Evolutionary conservation across 176 grass and related monocot species (phyloP), one percentile per base, ranked within the genome.

Genomic region (Lolium perenne): DNA sequence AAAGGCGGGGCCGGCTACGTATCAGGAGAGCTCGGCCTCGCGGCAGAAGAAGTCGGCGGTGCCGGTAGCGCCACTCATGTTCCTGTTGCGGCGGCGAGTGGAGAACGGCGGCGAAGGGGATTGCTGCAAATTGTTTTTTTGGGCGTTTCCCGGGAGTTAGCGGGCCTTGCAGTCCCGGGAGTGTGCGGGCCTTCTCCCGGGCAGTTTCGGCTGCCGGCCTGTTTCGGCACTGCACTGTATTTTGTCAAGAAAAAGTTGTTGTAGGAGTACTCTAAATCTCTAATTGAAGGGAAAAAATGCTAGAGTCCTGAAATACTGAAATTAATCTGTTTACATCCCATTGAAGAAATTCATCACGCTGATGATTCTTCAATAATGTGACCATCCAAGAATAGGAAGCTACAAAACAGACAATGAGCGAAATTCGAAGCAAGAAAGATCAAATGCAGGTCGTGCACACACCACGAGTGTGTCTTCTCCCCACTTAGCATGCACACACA

Each of bases 1-100:
- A 64, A 93, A 93, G 1, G 91, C 88, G 1, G 93, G 91, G 56
- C 84, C 84, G 4, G 91, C 89, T 25, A 95, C 87, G 59, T 94
- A 98, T 23, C 90, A 88, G 41, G 90, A 74, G 14, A 87, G 89
- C 46, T 87, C 91, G 8, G 91, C 91, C 84, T 93, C 86, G 10
- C 91, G 86, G 89, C 87, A 91, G 88, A 98, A 95, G 91, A 95
- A 95, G 62, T 94, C 91, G 45, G 86, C 85, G 54, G 88, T 77
- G 25, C 86, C 83, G 20, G 80, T 66, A 20, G 63, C 82, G 64
- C 61, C 86, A 64, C 45, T 86, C 94, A 87, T 90, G 82, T 25
- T 80, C 56, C 76, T 35, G 32, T 35, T 35, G 32, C 78, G 67
- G 57, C 50, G 49, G 22, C 18, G 5, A 57, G 74, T 3, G 32